Conservation (phyloP, 768 basidiomycete genomes). For the Rhodotorula babjevae region DNA sequence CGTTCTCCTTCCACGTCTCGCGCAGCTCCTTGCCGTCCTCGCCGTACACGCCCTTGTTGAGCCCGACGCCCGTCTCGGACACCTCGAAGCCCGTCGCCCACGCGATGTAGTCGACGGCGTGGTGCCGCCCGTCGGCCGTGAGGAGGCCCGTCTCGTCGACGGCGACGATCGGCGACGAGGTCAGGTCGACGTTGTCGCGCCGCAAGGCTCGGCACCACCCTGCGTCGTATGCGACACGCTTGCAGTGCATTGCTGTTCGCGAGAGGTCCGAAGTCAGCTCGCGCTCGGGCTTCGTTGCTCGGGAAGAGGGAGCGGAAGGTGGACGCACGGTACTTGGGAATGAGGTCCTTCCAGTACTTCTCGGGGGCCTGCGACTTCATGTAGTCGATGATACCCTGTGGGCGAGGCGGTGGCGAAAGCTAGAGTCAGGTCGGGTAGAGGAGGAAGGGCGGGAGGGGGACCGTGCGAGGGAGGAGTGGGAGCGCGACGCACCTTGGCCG, state of each 20-base stretch:
- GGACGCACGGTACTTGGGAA: conserved; percentile 51
- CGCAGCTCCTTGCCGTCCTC: conserved; percentile 24
- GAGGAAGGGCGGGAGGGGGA: too few relatives aligned
- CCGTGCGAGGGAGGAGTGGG: too few relatives aligned
- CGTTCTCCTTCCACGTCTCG: conserved; percentile 18
- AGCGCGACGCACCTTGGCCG: conserved; percentile 6
- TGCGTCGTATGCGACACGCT: conserved; percentile 59
- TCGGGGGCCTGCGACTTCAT: conserved; percentile 51
- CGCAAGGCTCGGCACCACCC: conserved; percentile 57
- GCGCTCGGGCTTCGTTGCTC: too few relatives aligned
- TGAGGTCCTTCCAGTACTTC: conserved; percentile 53
- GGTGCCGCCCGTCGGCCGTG: conserved; percentile 17
- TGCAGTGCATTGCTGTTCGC: conserved; percentile 44
- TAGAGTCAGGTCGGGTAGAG: too few relatives aligned
- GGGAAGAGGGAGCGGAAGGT: too few relatives aligned
- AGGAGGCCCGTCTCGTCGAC: conserved; percentile 29
- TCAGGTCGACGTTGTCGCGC: conserved; percentile 55
- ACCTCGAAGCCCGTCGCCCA: conserved; percentile 40
- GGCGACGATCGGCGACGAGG: conserved; percentile 13
- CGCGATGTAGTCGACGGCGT: conserved; percentile 26
- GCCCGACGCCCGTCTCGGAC: conserved; percentile 30
- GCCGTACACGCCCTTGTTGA: conserved; percentile 34
- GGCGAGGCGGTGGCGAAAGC: too few relatives aligned
- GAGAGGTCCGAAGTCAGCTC: too few relatives aligned
- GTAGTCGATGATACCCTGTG: conserved; percentile 21